These are phyloP conservation scores for Thelephora aurantiotincta DNA, from an alignment of 768 basidiomycete genomes.

Conservation along the genomic window DNA sequence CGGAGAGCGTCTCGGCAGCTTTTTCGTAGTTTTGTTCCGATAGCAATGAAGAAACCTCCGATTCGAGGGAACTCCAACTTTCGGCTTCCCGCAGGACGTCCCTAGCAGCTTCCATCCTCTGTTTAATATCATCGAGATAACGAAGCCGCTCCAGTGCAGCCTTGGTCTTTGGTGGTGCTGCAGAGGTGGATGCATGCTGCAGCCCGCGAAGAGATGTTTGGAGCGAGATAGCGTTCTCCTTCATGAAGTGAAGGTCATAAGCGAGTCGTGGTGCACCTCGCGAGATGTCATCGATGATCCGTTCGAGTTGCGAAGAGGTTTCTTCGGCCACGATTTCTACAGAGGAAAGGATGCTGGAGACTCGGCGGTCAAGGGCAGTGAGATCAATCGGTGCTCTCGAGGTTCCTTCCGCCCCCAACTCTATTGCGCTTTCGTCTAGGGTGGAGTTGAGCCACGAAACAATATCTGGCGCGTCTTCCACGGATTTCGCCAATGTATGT, in stretches of 20 bases:
- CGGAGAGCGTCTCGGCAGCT: slow-evolving; percentile 83
- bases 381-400: slow-evolving; percentile 8
- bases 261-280: slow-evolving; percentile 80
- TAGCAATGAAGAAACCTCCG: slow-evolving; percentile 81
- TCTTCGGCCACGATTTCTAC: slow-evolving; percentile 83
- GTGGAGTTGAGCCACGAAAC: not conserved
- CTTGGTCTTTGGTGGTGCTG: slow-evolving; percentile 43
- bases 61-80: slow-evolving; percentile 90
- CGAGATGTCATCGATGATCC: slow-evolving; percentile 85
- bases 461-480: not conserved
- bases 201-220: slow-evolving; percentile 53
- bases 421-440: not conserved
- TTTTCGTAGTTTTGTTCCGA: slow-evolving; percentile 68
- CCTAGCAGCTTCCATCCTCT: slow-evolving; percentile 75
- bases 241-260: slow-evolving; percentile 96
- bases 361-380: slow-evolving; percentile 51
- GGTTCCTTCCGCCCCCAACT: not conserved
- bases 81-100: slow-evolving; percentile 91
- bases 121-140: slow-evolving; percentile 70
- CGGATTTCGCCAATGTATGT: not conserved
- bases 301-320: slow-evolving; percentile 76
- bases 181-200: slow-evolving; percentile 35
- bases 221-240: slow-evolving; percentile 74
- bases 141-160: slow-evolving; percentile 64
- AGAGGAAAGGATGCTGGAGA: slow-evolving; percentile 62